Evolutionary conservation across 2,329 filamentous ascomycete species (phyloP).

Genomic region (Chaetothyriales sp.): DNA sequence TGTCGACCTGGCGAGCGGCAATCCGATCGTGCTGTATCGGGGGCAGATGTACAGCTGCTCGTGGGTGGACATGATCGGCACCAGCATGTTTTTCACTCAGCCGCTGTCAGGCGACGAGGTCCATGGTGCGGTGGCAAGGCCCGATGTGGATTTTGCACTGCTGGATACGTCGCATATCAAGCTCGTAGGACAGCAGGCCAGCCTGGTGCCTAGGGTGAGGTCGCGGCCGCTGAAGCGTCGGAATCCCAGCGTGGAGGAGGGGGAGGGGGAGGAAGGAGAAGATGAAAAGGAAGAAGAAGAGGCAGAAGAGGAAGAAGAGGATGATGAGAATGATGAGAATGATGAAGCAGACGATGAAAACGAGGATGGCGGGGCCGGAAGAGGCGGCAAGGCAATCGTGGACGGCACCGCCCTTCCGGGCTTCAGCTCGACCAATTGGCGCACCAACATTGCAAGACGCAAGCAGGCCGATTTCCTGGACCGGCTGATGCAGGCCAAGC

Average conservation of each 20-base stretch:
- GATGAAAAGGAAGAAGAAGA: conserved; percentile 1
- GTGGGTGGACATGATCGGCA: conserved; percentile 75
- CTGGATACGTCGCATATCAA: conserved; percentile 58
- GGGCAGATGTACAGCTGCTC: conserved; percentile 64
- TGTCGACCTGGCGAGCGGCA: conserved; percentile 61
- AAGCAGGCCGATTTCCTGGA: conserved; percentile 47
- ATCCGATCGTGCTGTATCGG: conserved; percentile 68
- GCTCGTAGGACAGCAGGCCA: conserved; percentile 53
- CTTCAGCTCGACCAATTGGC: conserved; percentile 14
- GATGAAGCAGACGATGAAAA: neutral
- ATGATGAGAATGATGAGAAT: conserved; percentile 1
- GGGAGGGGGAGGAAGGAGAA: neutral
- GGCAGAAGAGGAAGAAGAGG: neutral
- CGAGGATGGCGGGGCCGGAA: neutral
- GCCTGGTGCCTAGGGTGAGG: conserved; percentile 26
- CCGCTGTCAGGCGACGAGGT: conserved; percentile 31
- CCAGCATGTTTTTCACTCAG: conserved; percentile 59
- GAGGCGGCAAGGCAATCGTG: neutral
- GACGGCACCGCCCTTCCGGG: neutral
- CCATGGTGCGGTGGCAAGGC: conserved; percentile 23
- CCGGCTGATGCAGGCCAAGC: conserved; percentile 52
- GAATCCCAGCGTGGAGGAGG: neutral
- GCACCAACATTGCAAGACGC: conserved; percentile 22
- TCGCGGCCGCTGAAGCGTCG: neutral
- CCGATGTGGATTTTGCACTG: conserved; percentile 48